phyloP scores from a whole-genome alignment of 1,139 yeast species.

The Fermentozyma sake region DNA sequence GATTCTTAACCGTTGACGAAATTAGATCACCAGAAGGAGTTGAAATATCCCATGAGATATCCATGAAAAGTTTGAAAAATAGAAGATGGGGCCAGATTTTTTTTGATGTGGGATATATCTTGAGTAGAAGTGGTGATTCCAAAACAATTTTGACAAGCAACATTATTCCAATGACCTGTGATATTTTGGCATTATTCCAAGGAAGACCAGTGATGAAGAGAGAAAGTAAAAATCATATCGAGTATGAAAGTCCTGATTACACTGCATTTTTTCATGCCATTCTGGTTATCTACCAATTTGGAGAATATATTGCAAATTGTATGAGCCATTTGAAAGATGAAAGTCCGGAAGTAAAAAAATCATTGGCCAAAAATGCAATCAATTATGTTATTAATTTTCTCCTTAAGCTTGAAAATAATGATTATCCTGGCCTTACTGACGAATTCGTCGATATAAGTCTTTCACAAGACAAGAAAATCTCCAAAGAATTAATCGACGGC shows the following conservation, averaged over 20 bases:
- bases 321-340: slow-evolving; percentile 26
- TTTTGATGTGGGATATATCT: slow-evolving; percentile 75
- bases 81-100: slow-evolving; percentile 83
- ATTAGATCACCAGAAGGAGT: slow-evolving; percentile 46
- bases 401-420: slow-evolving; percentile 24
- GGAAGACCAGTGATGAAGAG: slow-evolving; percentile 74
- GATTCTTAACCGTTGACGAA: slow-evolving; percentile 56
- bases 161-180: slow-evolving; percentile 52
- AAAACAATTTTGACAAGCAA: slow-evolving; percentile 29
- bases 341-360: slow-evolving; percentile 12
- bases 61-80: slow-evolving; percentile 56
- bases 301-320: slow-evolving; percentile 54
- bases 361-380: slow-evolving; percentile 27
- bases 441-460: slow-evolving; percentile 27
- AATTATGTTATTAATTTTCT: slow-evolving; percentile 28
- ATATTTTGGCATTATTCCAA: slow-evolving; percentile 67
- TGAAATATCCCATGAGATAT: slow-evolving; percentile 37
- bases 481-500: slow-evolving; percentile 22
- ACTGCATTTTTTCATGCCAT: slow-evolving; percentile 76
- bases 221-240: slow-evolving; percentile 80
- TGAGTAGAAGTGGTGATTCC: slow-evolving; percentile 63
- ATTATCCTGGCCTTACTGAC: slow-evolving; percentile 25
- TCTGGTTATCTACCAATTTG: slow-evolving; percentile 62
- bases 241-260: slow-evolving; percentile 85
- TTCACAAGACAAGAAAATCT: slow-evolving; percentile 10